phyloP scores from a whole-genome alignment of 139 green algal species.

The Micromonas commoda region DNA sequence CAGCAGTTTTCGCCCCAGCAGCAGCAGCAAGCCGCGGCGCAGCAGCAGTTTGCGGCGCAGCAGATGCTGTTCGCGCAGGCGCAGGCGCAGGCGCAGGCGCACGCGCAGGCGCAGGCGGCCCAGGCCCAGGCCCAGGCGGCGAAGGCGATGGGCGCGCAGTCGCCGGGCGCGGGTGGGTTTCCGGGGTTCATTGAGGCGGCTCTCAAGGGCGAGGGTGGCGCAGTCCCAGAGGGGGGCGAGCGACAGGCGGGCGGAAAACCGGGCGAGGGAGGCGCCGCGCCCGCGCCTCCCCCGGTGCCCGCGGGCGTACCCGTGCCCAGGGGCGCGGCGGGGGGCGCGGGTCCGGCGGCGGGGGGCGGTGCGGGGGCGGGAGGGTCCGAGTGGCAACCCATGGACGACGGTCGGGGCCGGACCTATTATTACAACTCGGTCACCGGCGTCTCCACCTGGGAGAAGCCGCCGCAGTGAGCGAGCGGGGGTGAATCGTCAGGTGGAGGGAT shows the following conservation, averaged over 20 bases:
- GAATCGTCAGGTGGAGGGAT: neutral
- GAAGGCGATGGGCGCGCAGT: neutral
- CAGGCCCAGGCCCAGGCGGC: no score
- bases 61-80: neutral
- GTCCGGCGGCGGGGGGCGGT: neutral
- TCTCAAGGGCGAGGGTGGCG: no score
- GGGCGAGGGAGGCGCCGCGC: no score
- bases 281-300: no score
- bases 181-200: neutral
- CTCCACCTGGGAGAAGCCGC: slow-evolving; percentile 84
- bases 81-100: slow-evolving; percentile 1
- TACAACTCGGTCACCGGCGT: slow-evolving; percentile 81
- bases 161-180: neutral
- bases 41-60: neutral
- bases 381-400: slow-evolving; percentile 38
- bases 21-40: neutral
- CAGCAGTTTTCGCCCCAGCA: neutral
- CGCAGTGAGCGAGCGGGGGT: no score
- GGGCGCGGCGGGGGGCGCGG: neutral
- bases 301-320: neutral
- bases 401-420: slow-evolving; percentile 76
- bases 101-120: slow-evolving; percentile 6
- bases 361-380: neutral
- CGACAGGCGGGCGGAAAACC: no score
- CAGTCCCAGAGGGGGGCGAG: no score